Evolutionary conservation across 441 rosid genomes (phyloP).

Genomic region (Aleurites moluccanus): DNA sequence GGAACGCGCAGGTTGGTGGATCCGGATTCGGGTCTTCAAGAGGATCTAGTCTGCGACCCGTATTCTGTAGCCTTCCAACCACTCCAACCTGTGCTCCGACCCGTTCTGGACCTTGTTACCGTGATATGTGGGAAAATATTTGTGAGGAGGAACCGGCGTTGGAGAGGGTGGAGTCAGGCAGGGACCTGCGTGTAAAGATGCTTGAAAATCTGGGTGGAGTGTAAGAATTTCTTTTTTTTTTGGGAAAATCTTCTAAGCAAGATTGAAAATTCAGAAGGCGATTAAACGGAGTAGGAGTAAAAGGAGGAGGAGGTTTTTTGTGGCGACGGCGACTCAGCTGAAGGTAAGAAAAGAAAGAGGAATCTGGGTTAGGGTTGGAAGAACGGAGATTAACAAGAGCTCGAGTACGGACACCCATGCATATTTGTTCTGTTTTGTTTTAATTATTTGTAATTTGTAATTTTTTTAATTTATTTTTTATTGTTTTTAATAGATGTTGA

Average conservation of each 20-base stretch:
- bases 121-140: conserved; percentile 43
- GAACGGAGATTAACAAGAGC: too few species aligned
- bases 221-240: conserved; percentile 16
- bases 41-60: conserved; percentile 53
- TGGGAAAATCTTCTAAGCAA: conserved; percentile 13
- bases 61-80: conserved; percentile 50
- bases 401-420: too few species aligned
- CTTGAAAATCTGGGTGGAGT: conserved; percentile 38
- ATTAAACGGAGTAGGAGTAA: too few species aligned
- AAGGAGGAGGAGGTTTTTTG: too few species aligned
- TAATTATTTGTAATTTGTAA: too few species aligned
- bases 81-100: conserved; percentile 50
- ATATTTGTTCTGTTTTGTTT: too few species aligned
- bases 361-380: too few species aligned
- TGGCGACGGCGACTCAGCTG: too few species aligned
- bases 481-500: too few species aligned
- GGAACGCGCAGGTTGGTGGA: conserved; percentile 37
- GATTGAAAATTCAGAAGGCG: neutral
- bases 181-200: conserved; percentile 60
- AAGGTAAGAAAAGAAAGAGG: too few species aligned
- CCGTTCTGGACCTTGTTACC: conserved; percentile 35
- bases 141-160: conserved; percentile 65
- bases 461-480: too few species aligned
- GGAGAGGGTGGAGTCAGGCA: conserved; percentile 86
- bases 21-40: conserved; percentile 56